phyloP scores from a whole-genome alignment of 2,329 filamentous ascomycete species.

The Bertia moriformis region DNA sequence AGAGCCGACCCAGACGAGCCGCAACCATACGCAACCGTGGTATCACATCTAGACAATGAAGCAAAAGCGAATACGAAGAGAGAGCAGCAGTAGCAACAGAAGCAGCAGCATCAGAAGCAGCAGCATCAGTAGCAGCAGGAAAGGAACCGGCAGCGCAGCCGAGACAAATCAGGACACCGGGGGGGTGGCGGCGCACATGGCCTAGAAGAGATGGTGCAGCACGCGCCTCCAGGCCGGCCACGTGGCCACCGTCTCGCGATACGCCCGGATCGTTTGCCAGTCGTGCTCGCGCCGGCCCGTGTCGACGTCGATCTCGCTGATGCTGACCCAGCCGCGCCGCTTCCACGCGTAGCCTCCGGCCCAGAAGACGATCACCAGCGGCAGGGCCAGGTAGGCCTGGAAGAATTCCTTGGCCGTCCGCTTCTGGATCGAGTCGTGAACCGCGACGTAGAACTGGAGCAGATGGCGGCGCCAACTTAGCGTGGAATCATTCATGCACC shows the following conservation, averaged over 20 bases:
- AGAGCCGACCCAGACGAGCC: no score
- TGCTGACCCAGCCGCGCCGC: slow-evolving; percentile 39
- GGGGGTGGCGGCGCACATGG: no score
- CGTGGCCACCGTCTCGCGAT: slow-evolving; percentile 29
- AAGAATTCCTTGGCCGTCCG: slow-evolving; percentile 35
- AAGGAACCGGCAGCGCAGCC: no score
- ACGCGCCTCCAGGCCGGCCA: slow-evolving; percentile 34
- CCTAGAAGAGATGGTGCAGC: slow-evolving; percentile 20
- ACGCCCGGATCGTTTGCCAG: slow-evolving; percentile 46
- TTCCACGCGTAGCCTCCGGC: slow-evolving; percentile 48
- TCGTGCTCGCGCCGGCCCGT: slow-evolving; percentile 48
- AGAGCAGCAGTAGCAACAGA: no score
- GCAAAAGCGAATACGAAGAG: no score
- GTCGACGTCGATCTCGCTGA: slow-evolving; percentile 52
- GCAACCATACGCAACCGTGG: no score
- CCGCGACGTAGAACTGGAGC: slow-evolving; percentile 30
- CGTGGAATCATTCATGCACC: no score
- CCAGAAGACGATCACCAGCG: slow-evolving; percentile 39
- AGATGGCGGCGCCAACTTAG: no score
- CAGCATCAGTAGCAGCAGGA: no score
- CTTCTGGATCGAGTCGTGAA: slow-evolving; percentile 17
- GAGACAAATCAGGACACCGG: no score
- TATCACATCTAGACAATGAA: no score
- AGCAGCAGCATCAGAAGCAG: no score
- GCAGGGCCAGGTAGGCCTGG: slow-evolving; percentile 33